Conservation (phyloP, 2,329 filamentous ascomycete species). For the Alternaria metachromatica region DNA sequence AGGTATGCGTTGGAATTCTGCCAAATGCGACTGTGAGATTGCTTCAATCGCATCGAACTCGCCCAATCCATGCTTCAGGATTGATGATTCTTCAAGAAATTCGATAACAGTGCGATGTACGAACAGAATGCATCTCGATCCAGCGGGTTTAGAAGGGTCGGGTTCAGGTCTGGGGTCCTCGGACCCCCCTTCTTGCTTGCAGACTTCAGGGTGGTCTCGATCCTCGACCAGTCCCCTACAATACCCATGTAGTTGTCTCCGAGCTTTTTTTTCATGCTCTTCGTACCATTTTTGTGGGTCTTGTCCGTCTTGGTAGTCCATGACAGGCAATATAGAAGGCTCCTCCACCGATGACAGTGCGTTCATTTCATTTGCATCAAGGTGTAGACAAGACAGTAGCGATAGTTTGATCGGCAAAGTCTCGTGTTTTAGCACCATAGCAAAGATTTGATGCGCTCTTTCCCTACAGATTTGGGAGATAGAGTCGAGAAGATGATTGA, state of each 20-base stretch:
- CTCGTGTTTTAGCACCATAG: not conserved
- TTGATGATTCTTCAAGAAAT: not conserved
- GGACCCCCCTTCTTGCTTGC: too few relatives aligned
- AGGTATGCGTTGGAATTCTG: not conserved
- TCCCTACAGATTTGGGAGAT: not conserved
- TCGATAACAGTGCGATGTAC: not conserved
- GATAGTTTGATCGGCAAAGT: not conserved
- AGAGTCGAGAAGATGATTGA: not conserved
- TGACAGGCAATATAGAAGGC: not conserved
- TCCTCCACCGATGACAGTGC: not conserved
- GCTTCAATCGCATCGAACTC: not conserved
- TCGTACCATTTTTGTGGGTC: too few relatives aligned
- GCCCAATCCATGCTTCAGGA: too few relatives aligned
- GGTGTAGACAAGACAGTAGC: not conserved
- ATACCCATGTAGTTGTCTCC: not conserved
- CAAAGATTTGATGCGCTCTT: not conserved
- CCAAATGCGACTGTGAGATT: not conserved
- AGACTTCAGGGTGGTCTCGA: not conserved
- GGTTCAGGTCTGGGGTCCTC: not conserved
- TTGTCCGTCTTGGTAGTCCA: too few relatives aligned
- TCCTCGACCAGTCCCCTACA: not conserved
- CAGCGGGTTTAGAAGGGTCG: not conserved
- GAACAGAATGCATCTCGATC: not conserved
- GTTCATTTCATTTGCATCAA: not conserved
- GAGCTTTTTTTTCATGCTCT: not conserved